Percentiles rank a stretch among this genome's conserved stretches.
Evolutionary conservation across 1,139 yeast species (phyloP).

Genomic region (Waltiozyma sp.): DNA sequence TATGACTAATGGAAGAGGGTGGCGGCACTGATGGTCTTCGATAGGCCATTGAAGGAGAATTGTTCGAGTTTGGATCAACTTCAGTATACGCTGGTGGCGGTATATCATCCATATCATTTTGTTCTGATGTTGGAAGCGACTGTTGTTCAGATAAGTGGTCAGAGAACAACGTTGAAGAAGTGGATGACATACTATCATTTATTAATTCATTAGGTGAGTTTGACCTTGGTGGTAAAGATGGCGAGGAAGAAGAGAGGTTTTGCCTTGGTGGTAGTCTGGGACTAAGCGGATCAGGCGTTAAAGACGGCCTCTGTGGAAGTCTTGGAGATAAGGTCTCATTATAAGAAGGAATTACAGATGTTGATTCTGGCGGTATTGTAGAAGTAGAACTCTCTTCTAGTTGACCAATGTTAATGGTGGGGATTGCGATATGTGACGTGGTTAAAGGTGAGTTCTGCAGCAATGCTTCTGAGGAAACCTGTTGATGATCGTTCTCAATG

Average conservation of each 20-base stretch:
- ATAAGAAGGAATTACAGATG: background rate
- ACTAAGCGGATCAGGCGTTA: background rate
- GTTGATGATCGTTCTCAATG: background rate
- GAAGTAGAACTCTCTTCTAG: background rate
- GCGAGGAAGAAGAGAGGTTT: background rate
- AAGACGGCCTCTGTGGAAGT: background rate
- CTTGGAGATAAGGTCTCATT: background rate
- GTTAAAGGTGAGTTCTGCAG: background rate
- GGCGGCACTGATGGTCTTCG: slow-evolving; percentile 7
- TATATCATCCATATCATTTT: background rate
- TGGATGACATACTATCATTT: no score
- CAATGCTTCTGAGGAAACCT: background rate
- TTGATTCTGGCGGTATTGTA: background rate
- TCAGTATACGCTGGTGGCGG: slow-evolving; percentile 12
- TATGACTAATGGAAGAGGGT: background rate
- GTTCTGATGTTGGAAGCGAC: background rate
- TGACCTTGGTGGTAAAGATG: background rate
- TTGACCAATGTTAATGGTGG: background rate
- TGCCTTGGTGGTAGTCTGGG: background rate
- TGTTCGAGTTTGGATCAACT: slow-evolving; percentile 8
- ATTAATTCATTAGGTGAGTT: background rate
- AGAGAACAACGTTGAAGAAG: background rate
- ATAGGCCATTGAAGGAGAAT: slow-evolving; percentile 2
- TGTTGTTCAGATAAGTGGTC: background rate
- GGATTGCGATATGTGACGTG: background rate